Conservation (phyloP, 306 rosid species). For the Casuarina equisetifolia region DNA sequence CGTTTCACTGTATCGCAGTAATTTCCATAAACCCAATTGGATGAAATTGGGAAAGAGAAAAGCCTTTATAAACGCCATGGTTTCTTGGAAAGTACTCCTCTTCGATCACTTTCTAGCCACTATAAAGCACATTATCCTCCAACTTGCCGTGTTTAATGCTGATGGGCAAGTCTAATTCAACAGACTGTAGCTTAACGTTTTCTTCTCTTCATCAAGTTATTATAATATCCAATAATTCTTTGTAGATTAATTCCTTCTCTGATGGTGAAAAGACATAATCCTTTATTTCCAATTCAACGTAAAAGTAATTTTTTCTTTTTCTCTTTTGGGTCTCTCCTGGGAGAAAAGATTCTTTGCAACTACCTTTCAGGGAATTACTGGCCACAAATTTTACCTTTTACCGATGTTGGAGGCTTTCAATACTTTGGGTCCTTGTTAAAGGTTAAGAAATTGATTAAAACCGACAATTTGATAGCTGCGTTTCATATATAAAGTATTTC, state of each 20-base stretch:
- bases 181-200: neutral
- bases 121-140: neutral
- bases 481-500: neutral
- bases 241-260: neutral
- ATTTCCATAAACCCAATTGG: neutral
- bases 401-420: constrained; percentile 4
- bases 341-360: neutral
- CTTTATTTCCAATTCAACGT: too few relatives aligned
- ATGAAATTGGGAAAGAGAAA: neutral
- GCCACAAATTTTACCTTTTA: neutral
- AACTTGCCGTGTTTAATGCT: neutral
- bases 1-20: too few relatives aligned
- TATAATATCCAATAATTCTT: neutral
- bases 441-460: neutral
- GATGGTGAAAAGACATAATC: neutral
- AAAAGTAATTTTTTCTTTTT: neutral
- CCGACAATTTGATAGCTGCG: neutral
- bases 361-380: neutral
- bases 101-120: neutral
- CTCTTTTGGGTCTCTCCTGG: too few relatives aligned
- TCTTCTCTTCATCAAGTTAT: neutral
- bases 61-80: neutral
- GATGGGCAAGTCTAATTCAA: neutral
- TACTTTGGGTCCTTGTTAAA: neutral
- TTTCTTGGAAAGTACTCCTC: neutral